These are phyloP conservation scores for Phaeoacremonium minimum DNA, from an alignment of 2,329 filamentous ascomycete species.

Conservation along the genomic window DNA sequence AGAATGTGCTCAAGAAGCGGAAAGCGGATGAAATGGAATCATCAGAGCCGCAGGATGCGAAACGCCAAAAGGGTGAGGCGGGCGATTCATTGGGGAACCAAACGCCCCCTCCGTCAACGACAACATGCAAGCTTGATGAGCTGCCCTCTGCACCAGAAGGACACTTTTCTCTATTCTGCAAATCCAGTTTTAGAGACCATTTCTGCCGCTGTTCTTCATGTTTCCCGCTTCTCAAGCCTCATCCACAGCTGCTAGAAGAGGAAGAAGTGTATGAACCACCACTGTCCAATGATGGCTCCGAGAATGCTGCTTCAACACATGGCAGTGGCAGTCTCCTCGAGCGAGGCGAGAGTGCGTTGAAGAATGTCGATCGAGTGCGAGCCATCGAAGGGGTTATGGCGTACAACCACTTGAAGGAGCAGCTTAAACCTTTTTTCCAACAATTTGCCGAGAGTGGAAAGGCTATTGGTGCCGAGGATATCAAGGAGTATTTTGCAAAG, in stretches of 20 bases:
- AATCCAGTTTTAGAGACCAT: conserved; percentile 70
- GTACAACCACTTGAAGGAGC: conserved; percentile 93
- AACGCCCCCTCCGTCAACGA: conserved; percentile 6
- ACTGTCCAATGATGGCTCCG: conserved; percentile 63
- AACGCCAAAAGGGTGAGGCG: conserved; percentile 47
- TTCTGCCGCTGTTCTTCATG: conserved; percentile 82
- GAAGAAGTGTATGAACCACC: conserved; percentile 94
- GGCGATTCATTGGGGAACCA: conserved; percentile 13
- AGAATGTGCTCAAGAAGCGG: conserved; percentile 53
- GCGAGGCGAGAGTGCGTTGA: conserved; percentile 86
- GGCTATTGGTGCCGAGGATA: conserved; percentile 88
- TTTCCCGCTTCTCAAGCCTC: conserved; percentile 65
- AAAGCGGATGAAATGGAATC: conserved; percentile 54
- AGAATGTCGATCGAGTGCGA: conserved; percentile 84
- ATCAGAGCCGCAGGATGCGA: conserved; percentile 30
- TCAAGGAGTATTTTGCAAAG: conserved; percentile 95
- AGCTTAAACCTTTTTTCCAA: conserved; percentile 90
- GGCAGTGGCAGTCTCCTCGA: conserved; percentile 84
- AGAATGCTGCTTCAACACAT: conserved; percentile 51
- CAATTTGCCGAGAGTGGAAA: conserved; percentile 89
- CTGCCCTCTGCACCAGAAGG: conserved; percentile 53
- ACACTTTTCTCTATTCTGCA: conserved; percentile 78
- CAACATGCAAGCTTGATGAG: conserved; percentile 54
- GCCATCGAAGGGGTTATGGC: conserved; percentile 98
- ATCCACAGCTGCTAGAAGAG: conserved; percentile 84